A percentile compares a stretch with the other conserved stretches of the same genome.
These are phyloP conservation scores for Digitaria exilis DNA, from an alignment of 202 grass and related monocot species.

Conservation along the genomic window DNA sequence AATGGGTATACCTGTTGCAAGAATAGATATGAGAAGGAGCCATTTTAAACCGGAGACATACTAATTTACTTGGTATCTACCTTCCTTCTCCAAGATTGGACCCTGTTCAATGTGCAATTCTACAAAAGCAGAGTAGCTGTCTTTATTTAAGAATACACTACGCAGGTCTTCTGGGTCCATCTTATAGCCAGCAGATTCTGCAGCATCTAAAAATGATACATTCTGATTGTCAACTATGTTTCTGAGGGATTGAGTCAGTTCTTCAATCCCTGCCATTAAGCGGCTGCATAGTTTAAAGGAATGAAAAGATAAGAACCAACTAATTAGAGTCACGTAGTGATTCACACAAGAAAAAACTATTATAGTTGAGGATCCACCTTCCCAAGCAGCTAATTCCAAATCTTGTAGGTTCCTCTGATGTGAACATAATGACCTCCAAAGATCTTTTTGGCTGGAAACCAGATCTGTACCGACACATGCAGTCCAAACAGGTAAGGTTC, in stretches of 20 bases:
- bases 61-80: constrained; percentile 46
- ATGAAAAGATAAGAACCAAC: constrained; percentile 24
- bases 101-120: constrained; percentile 99
- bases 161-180: constrained; percentile 56
- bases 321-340: background rate
- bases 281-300: constrained; percentile 68
- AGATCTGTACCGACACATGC: constrained; percentile 49
- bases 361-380: constrained; percentile 55
- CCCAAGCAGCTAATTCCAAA: constrained; percentile 97
- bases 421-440: constrained; percentile 97
- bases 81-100: constrained; percentile 95
- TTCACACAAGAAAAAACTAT: background rate
- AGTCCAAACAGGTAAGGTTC: constrained; percentile 21
- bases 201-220: constrained; percentile 86
- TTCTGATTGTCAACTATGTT: constrained; percentile 72
- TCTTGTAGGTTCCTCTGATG: constrained; percentile 90
- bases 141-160: constrained; percentile 71
- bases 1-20: constrained; percentile 69
- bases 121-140: constrained; percentile 82
- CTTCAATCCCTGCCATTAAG: constrained; percentile 71
- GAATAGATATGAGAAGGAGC: constrained; percentile 28
- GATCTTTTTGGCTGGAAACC: constrained; percentile 80
- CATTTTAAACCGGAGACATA: background rate
- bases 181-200: constrained; percentile 80
- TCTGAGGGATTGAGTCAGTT: constrained; percentile 69